Evolutionary conservation across 805 yeast species (phyloP), one percentile per base, ranked within the genome.

Genomic region (Teunomyces panamensis): DNA sequence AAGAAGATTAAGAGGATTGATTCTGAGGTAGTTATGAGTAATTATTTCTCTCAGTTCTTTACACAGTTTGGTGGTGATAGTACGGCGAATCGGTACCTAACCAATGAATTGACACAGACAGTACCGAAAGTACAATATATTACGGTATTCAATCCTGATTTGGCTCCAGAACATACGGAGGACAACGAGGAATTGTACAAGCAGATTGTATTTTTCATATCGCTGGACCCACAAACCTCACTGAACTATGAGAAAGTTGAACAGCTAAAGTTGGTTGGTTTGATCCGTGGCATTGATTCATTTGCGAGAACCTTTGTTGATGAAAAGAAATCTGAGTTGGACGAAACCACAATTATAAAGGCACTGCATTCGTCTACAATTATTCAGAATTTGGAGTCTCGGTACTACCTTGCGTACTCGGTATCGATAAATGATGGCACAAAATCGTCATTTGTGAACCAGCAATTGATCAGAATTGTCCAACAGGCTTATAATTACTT

Each of bases 211-310:
- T 66, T 69, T 45, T 68, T 66, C 48, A 52, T 61, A 27, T 51
- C 64, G 1, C 48, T 35, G 17, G 49, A 48, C 2, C 52, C 46
- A 6, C 46, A 47, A 2, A 20, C n/a, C 2, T 33, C 36, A 33
- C 46, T 26, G 4, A 29, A 11, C 32, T 49, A 46, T 16, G 46
- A 47, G 11, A 26, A 43, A 13, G 45, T 54, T 9, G 67, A 65
- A 34, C 66, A 67, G 35, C 39, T 71, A 28, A 60, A 65, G 28
- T 48, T 64, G 2, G 51, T 73, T 8, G 76, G 77, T 0, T 50
- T 73, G 13, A 54, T 70, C 8, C 62, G 71, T 39, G 77, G 77
- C 3, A 59, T 70, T 2, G 60, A 58, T 39, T 62, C 70, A 20
- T 57, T 73, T 41, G 60, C 62, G 7, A 44, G 49, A 3, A 65